Percentiles rank a stretch among this genome's conserved stretches.
Conservation (phyloP, 371 early-diverging fungal species). For the Mucor piriformis region DNA sequence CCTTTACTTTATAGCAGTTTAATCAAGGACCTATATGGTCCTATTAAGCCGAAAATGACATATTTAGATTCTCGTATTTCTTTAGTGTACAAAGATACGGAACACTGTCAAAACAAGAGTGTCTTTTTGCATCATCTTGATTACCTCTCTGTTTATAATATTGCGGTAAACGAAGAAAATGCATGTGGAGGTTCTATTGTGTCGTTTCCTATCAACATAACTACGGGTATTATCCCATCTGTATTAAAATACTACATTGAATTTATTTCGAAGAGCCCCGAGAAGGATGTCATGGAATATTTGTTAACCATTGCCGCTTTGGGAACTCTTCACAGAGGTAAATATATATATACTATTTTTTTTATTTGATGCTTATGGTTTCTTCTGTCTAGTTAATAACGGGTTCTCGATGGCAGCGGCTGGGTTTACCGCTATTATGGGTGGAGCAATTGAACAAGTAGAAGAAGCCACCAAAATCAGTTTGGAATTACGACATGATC, state of each 20-base stretch:
- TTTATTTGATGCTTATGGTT: conserved; percentile 57
- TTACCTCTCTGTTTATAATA: conserved; percentile 91
- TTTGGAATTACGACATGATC: conserved; percentile 93
- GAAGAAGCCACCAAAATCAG: conserved; percentile 96
- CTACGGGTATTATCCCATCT: conserved; percentile 90
- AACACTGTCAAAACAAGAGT: conserved; percentile 41
- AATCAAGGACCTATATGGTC: conserved; percentile 69
- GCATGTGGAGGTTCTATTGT: conserved; percentile 94
- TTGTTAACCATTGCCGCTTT: conserved; percentile 90
- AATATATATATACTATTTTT: no score
- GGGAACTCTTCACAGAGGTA: conserved; percentile 93
- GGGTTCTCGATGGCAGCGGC: conserved; percentile 96
- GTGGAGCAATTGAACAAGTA: conserved; percentile 87
- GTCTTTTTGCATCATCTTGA: conserved; percentile 74
- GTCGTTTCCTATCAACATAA: conserved; percentile 94
- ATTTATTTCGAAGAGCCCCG: conserved; percentile 86
- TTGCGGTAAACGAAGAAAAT: conserved; percentile 97
- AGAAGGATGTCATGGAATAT: conserved; percentile 89
- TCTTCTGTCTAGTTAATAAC: conserved; percentile 86
- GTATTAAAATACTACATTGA: conserved; percentile 94
- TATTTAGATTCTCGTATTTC: no score
- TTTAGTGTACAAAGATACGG: no score
- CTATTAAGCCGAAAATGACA: background rate
- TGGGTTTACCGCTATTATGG: conserved; percentile 94
- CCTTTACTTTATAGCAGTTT: conserved; percentile 85